Conservation (phyloP, 2,329 filamentous ascomycete species). For the Cladosporium phlei region DNA sequence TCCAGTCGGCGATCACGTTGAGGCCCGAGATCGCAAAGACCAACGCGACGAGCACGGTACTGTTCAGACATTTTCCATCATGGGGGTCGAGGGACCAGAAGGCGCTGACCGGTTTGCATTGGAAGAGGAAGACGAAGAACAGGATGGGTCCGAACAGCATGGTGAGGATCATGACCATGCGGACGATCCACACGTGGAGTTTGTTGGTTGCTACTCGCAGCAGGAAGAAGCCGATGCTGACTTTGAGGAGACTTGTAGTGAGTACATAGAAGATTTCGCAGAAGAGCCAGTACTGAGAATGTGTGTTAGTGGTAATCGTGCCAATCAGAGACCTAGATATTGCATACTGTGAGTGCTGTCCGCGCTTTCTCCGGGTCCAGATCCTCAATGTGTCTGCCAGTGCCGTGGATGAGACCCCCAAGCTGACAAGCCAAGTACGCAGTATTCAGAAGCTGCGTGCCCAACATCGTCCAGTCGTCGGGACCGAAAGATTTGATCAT, state of each 20-base stretch:
- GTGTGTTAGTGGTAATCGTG: background rate
- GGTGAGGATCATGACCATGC: slow-evolving; percentile 43
- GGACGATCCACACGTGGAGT: slow-evolving; percentile 45
- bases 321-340: background rate
- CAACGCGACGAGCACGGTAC: slow-evolving; percentile 45
- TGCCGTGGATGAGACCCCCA: slow-evolving; percentile 36
- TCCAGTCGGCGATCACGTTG: slow-evolving; percentile 40
- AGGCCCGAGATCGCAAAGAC: slow-evolving; percentile 30
- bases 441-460: slow-evolving; percentile 36
- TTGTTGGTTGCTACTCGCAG: slow-evolving; percentile 47
- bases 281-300: slow-evolving; percentile 48
- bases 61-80: slow-evolving; percentile 39
- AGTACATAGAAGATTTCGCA: slow-evolving; percentile 53
- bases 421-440: slow-evolving; percentile 38
- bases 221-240: slow-evolving; percentile 52
- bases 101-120: slow-evolving; percentile 49
- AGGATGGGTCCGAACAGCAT: slow-evolving; percentile 44
- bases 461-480: slow-evolving; percentile 42
- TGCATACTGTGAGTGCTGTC: slow-evolving; percentile 19
- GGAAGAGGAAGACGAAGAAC: slow-evolving; percentile 49
- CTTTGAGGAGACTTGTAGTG: slow-evolving; percentile 45
- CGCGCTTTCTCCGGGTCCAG: slow-evolving; percentile 24
- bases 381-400: slow-evolving; percentile 34
- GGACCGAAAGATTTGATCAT: slow-evolving; percentile 36
- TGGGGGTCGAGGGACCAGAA: slow-evolving; percentile 47